Evolutionary conservation across 2,329 filamentous ascomycete species (phyloP), one percentile per base, ranked within the genome.

Genomic region (Aureobasidium leucospermi): DNA sequence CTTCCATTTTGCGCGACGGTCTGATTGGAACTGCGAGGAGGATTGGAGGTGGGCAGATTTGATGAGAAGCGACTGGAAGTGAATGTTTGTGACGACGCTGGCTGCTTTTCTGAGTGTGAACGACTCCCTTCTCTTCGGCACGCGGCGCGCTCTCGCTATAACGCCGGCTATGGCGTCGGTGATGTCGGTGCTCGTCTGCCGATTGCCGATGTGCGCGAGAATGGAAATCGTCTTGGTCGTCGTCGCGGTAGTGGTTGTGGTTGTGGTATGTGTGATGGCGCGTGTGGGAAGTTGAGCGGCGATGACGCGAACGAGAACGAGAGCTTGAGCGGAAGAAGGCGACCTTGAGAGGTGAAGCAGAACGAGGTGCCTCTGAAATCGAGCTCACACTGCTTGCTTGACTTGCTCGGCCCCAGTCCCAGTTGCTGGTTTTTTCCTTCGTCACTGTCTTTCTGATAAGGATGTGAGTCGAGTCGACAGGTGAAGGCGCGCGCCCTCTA

Each of bases 311-410:
- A n/a, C n/a, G 53, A 6, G 39, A 41, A 42, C 34, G 53, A 13
- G 38, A 34, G 11, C 4, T 31, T 15, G 55, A 41, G 16, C 42
- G 31, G 34, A 29, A 41, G 19, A 19, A 36, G 5, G 48, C 23
- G 41, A 41, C 19, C 15, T 28, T 39, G 3, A 2, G 28, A 28
- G 19, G 42, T 19, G 55, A 58, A 31, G 55, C 31, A 29, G 55
- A 58, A n/a, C 55, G 52, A 29, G 31, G 10, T 7, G 31, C 29
- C 39, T 56, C 52, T 1, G 39, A 41, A 3, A 48, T 10, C 7
- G 55, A 58, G 36, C 55, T 58, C 32, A 48, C 42, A 58, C 55
- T 56, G 16, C 41, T 45, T 10, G 52, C 19, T 16, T 46, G 42
- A 36, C 55, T 58, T 3, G 55, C 42, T 4, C 55, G 31, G 5